Evolutionary conservation across 495 filamentous ascomycete species (phyloP), one percentile per base, ranked within the genome.

Genomic region (Trichoderma reesei): DNA sequence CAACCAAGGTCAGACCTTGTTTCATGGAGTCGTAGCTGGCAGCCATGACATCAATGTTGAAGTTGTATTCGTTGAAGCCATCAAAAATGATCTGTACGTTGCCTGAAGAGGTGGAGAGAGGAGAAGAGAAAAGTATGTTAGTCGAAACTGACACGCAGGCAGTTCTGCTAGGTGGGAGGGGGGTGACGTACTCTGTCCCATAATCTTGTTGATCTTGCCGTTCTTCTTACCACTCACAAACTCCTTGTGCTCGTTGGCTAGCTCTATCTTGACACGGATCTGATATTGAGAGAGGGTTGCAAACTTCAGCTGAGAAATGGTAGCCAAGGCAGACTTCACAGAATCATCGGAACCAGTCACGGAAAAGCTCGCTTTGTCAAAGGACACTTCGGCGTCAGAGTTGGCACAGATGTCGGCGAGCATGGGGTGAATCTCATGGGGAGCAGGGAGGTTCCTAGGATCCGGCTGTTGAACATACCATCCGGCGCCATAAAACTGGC

Each of bases 141-240:
- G 65, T 34, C 10, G 14, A 59, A 16, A 16, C 26, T 9, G 62
- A 36, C 6, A 36, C 37, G 38, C 46, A 59, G 13, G 36, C 2
- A 37, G 61, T 13, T 9, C 0, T 11, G 5, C 41, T 26, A 36
- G 10, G 7, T 7, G 3, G 51, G 6, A 10, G n/a, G 26, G 51
- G 1, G 42, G 38, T 33, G 34, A 67, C 82, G 67, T 80, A 86
- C 90, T 94, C 74, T 96, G 92, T 14, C 92, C 92, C 95, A 99
- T 98, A 72, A 99, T 99, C 83, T 99, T 99, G 82, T 99, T 99
- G 74, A 99, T 98, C 80, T 99, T 99, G 77, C 94, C 94, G 69
- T 98, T 98, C 82, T 98, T 99, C 79, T 99, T 99, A 59, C 94
- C 94, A 66, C 91, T 95, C 54, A 98, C 94, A 72, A 98, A 98